Evolutionary conservation across 345 rosid species (phyloP), one percentile per base, ranked within the genome.

Genomic region (Salix exigua): DNA sequence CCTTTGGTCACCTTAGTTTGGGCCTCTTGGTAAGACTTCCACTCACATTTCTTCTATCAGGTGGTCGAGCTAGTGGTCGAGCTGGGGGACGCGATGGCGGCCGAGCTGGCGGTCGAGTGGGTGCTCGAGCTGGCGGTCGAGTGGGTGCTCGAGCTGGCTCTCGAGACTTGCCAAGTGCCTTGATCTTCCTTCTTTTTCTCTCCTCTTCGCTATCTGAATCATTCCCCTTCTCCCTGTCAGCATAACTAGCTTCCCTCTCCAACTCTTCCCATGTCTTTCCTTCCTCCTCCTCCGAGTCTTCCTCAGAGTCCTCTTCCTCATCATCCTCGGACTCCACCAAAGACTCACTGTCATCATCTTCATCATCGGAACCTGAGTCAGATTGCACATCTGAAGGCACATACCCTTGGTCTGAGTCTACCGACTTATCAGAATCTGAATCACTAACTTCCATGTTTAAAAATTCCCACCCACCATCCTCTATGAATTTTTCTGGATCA

Each of bases 251-350:
- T 82, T 96, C 99, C 81, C 97, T 89, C 87, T 96, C 98, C 75
- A 96, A 86, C 88, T 93, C 99, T 61, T 91, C 99, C 99, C 99
- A 96, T 40, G 97, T 96, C 87, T 88, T 91, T 7, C 99, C 99
- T 77, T 92, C 88, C 79, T 94, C 98, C 77, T 96, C 99, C 75
- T 91, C 97, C 0, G 90, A 85, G 23, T 93, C 93, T 75, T 82
- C 87, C 75, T 87, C 97, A 0, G 90, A 79, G 67, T 88, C 97
- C 58, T 91, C 94, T 58, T 91, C 98, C 37, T 78, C 98, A 0
- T 93, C 99, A 6, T 91, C 97, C 30, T 95, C 99, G 0, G 98
- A 91, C 75, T 91, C 96, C 46, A 92, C 96, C 73, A 91, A 65
- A 6, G 96, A 93, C 71, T 84, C 98, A 48, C 94, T 91, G 68